phyloP scores from a whole-genome alignment of 2,329 filamentous ascomycete genomes.

The Pseudogymnoascus sp. region DNA sequence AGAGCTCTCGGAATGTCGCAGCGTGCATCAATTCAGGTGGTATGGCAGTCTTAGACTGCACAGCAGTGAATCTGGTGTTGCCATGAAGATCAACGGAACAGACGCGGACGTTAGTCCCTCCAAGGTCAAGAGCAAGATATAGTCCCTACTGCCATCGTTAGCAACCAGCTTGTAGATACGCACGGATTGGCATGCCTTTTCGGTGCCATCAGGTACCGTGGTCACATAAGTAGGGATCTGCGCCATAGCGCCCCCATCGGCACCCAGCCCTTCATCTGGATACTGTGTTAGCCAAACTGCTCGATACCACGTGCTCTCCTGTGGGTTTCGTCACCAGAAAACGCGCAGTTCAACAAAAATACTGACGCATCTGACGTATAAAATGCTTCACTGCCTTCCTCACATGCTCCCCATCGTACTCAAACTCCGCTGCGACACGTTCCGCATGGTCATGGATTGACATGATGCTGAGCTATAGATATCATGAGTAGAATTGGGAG shows the following conservation, averaged over 20 bases:
- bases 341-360: conserved; percentile 32
- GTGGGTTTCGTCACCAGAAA: conserved; percentile 7
- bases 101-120: conserved; percentile 95
- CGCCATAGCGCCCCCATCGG: conserved; percentile 72
- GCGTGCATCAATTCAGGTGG: conserved; percentile 85
- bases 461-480: conserved; percentile 45
- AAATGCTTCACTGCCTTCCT: conserved; percentile 79
- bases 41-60: conserved; percentile 85
- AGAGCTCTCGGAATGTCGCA: conserved; percentile 76
- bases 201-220: conserved; percentile 88
- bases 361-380: conserved; percentile 69
- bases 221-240: conserved; percentile 98
- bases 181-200: conserved; percentile 59
- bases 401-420: conserved; percentile 69
- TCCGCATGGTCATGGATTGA: conserved; percentile 61
- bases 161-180: not conserved
- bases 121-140: conserved; percentile 94
- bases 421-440: conserved; percentile 75
- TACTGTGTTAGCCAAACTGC: not conserved
- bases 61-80: conserved; percentile 89
- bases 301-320: conserved; percentile 1
- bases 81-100: conserved; percentile 91
- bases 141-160: conserved; percentile 48
- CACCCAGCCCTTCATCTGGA: conserved; percentile 69
- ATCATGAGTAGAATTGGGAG: not conserved